Conservation (phyloP, 129 eudicot species). For the Flaveria sonorensis region DNA sequence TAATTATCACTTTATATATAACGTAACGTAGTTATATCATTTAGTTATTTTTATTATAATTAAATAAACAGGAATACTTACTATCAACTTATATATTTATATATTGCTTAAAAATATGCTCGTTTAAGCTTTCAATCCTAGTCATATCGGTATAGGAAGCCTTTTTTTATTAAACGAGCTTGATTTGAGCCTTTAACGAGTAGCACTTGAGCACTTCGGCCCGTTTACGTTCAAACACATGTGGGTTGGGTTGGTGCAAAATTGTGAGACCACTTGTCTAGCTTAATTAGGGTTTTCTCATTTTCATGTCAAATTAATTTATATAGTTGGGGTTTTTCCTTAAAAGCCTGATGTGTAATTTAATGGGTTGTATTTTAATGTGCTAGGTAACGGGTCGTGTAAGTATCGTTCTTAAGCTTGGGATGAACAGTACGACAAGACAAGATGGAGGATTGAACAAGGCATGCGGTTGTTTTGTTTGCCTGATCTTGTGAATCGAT, state of each 20-base stretch:
- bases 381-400: conserved; percentile 34
- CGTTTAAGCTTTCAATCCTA: too few relatives aligned
- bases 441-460: background rate
- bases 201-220: too few relatives aligned
- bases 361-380: background rate
- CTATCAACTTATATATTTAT: too few relatives aligned
- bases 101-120: too few relatives aligned
- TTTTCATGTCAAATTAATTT: background rate
- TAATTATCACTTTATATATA: too few relatives aligned
- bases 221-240: too few relatives aligned
- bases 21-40: too few relatives aligned
- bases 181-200: background rate
- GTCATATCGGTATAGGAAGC: too few relatives aligned
- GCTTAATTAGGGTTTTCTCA: background rate
- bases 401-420: conserved; percentile 31
- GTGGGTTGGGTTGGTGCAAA: background rate
- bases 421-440: background rate
- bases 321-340: background rate
- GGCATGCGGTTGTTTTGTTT: background rate
- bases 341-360: background rate
- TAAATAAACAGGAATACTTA: too few relatives aligned
- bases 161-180: too few relatives aligned
- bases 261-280: background rate
- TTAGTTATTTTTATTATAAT: too few relatives aligned
- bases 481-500: conserved; percentile 18